Evolutionary conservation across 352 stramenopile species (phyloP).

Genomic region (Globisporangium nunn): DNA sequence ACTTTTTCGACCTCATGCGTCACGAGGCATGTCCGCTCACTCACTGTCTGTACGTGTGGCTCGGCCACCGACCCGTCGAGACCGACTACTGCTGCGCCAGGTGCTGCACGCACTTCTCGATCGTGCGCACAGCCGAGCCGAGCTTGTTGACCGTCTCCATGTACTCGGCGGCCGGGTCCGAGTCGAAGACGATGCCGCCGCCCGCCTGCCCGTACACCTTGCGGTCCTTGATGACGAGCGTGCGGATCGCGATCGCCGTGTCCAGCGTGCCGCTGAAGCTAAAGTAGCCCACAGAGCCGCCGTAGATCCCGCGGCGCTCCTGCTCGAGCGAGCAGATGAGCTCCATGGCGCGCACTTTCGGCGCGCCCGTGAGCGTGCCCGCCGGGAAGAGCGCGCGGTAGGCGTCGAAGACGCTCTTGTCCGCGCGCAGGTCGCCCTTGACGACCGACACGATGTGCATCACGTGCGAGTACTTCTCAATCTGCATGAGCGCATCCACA

Average conservation of each 20-base stretch:
- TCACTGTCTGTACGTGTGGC: too few species aligned
- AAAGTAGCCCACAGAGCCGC: slow-evolving; percentile 83
- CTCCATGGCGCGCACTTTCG: slow-evolving; percentile 88
- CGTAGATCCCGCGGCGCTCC: slow-evolving; percentile 80
- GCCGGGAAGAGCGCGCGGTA: slow-evolving; percentile 86
- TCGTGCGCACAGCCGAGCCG: slow-evolving; percentile 71
- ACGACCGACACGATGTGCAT: slow-evolving; percentile 91
- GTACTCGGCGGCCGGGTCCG: slow-evolving; percentile 81
- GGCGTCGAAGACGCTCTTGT: slow-evolving; percentile 85
- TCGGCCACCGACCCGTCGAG: too few species aligned
- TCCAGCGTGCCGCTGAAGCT: slow-evolving; percentile 84
- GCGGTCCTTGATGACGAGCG: slow-evolving; percentile 73
- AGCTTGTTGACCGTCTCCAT: slow-evolving; percentile 89
- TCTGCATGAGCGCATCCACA: slow-evolving; percentile 85
- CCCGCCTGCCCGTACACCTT: slow-evolving; percentile 83
- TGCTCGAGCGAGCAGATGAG: slow-evolving; percentile 82
- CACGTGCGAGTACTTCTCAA: slow-evolving; percentile 90
- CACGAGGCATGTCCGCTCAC: too few species aligned
- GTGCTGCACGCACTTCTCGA: slow-evolving; percentile 69
- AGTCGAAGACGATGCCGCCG: slow-evolving; percentile 88
- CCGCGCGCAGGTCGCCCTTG: slow-evolving; percentile 68
- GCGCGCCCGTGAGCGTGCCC: slow-evolving; percentile 81
- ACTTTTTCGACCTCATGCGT: too few species aligned
- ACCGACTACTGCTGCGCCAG: slow-evolving; percentile 24
- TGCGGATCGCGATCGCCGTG: slow-evolving; percentile 87